A percentile compares a stretch with the other conserved stretches of the same genome.
These are phyloP conservation scores for Heliamphora exappendiculata DNA, from an alignment of 148 eudicot species.

Conservation along the genomic window DNA sequence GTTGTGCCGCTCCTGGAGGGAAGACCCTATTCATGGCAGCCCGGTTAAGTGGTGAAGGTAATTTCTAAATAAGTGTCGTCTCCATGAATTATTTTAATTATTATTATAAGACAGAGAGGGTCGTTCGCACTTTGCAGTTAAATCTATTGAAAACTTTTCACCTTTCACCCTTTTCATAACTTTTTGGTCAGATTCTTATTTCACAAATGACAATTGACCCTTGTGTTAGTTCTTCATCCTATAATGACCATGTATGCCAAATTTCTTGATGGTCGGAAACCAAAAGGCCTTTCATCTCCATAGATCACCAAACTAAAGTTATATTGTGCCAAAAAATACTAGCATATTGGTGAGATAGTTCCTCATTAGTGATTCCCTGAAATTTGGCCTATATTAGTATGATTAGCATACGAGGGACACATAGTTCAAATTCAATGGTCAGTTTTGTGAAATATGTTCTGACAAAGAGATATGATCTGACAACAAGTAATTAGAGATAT, in stretches of 20 bases:
- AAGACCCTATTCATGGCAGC: constrained; percentile 94
- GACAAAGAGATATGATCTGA: neutral
- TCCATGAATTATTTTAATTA: neutral
- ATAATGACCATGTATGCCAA: neutral
- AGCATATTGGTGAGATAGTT: neutral
- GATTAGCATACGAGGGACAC: neutral
- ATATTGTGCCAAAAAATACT: neutral
- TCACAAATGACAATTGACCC: neutral
- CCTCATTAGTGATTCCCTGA: neutral
- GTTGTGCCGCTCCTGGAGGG: constrained; percentile 99
- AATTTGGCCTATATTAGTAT: too few species aligned
- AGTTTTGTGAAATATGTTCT: too few species aligned
- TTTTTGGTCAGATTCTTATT: neutral
- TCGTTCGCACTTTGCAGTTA: too few species aligned
- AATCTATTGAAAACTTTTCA: too few species aligned
- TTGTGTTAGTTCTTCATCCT: neutral
- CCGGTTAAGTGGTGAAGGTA: constrained; percentile 70
- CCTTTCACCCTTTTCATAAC: neutral
- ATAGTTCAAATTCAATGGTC: neutral
- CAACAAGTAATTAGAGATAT: neutral
- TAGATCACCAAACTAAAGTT: neutral
- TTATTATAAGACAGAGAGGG: neutral
- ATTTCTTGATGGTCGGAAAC: neutral
- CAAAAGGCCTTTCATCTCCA: neutral
- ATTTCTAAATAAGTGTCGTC: neutral